Conservation (phyloP, 1,284 basidiomycete genomes). For the Schizophyllum amplum region DNA sequence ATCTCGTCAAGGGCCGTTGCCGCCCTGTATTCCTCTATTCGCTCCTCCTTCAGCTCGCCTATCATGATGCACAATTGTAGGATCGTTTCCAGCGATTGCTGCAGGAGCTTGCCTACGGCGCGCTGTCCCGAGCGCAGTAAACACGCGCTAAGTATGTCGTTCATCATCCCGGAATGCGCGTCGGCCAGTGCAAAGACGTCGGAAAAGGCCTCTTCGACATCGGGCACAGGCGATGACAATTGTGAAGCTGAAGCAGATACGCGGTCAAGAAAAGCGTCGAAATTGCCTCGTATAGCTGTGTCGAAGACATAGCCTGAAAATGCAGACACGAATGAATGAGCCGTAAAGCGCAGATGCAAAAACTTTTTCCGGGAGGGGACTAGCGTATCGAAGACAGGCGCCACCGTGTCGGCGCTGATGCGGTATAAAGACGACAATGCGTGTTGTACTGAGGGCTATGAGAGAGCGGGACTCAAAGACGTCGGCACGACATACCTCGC, state of each 20-base stretch:
- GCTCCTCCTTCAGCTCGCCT: conserved; percentile 48
- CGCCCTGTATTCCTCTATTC: conserved; percentile 53
- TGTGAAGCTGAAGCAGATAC: conserved; percentile 19
- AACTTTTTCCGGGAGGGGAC: conserved; percentile 43
- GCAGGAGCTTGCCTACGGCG: conserved; percentile 57
- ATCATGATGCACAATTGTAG: conserved; percentile 65
- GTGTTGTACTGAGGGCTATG: conserved; percentile 47
- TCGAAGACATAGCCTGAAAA: conserved; percentile 70
- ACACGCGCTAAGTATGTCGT: conserved; percentile 72
- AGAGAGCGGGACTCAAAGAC: background rate
- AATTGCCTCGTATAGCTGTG: conserved; percentile 67
- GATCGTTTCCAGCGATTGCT: conserved; percentile 56
- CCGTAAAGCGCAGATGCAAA: conserved; percentile 64
- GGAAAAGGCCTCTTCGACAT: conserved; percentile 30
- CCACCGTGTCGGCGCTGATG: conserved; percentile 36
- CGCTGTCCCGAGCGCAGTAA: conserved; percentile 69
- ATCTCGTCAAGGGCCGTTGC: conserved; percentile 47
- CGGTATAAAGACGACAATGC: conserved; percentile 63
- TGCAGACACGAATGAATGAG: conserved; percentile 58
- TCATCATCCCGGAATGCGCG: conserved; percentile 63
- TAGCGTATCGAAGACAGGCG: conserved; percentile 54
- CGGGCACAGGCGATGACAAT: conserved; percentile 6
- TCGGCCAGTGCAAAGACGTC: conserved; percentile 72
- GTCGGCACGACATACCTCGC: conserved; percentile 42
- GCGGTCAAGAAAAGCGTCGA: conserved; percentile 55